These are phyloP conservation scores for Pleurotus djamor DNA, from an alignment of 768 basidiomycete genomes.

Conservation along the genomic window DNA sequence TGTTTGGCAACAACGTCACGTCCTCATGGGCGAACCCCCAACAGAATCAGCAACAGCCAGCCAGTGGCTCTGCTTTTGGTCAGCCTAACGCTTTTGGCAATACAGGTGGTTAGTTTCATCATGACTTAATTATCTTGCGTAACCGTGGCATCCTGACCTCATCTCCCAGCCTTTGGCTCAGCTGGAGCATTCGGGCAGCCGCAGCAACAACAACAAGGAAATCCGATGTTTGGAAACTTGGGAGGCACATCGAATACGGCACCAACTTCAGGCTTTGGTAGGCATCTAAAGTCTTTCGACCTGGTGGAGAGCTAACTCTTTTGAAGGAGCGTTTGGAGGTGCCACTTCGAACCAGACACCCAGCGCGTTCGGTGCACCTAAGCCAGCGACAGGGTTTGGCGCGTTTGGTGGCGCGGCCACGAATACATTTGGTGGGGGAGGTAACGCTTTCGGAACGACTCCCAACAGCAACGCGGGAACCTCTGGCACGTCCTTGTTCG, in stretches of 20 bases:
- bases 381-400: slow-evolving; percentile 76
- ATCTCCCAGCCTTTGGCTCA: slow-evolving; percentile 47
- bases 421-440: slow-evolving; percentile 45
- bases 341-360: slow-evolving; percentile 33
- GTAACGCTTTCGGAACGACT: slow-evolving; percentile 50
- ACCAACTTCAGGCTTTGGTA: slow-evolving; percentile 41
- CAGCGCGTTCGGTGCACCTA: slow-evolving; percentile 57
- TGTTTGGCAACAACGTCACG: slow-evolving; percentile 60
- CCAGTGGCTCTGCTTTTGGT: slow-evolving; percentile 53
- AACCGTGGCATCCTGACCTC: slow-evolving; percentile 8
- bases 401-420: slow-evolving; percentile 65
- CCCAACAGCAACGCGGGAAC: slow-evolving; percentile 26
- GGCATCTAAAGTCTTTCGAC: slow-evolving; percentile 21
- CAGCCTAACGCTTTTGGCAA: slow-evolving; percentile 27
- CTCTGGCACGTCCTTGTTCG: slow-evolving; percentile 50
- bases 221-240: slow-evolving; percentile 80
- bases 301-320: slow-evolving; percentile 14
- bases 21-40: slow-evolving; percentile 72
- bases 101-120: slow-evolving; percentile 12
- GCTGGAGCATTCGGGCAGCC: slow-evolving; percentile 58
- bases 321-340: slow-evolving; percentile 43
- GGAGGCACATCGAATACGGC: slow-evolving; percentile 27
- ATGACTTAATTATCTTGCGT: neutral
- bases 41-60: slow-evolving; percentile 60
- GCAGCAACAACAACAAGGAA: slow-evolving; percentile 59